Evolutionary conservation across 202 grass and related monocot species (phyloP).

Genomic region (Panicum hallii): DNA sequence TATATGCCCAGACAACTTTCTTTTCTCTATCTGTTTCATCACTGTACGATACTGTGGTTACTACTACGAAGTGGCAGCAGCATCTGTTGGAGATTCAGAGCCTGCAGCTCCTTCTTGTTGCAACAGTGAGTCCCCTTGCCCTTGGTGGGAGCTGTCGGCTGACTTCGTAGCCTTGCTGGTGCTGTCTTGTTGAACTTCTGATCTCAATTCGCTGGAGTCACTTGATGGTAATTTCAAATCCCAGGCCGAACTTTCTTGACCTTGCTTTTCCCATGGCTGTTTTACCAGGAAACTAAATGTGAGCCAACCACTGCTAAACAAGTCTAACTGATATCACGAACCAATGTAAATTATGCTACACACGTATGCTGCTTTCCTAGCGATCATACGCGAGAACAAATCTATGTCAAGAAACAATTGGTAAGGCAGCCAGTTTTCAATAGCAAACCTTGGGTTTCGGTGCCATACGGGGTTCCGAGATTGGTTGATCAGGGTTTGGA

Average conservation of each 20-base stretch:
- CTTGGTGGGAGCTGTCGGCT: neutral
- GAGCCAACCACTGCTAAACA: slow-evolving; percentile 3
- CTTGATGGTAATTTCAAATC: slow-evolving; percentile 40
- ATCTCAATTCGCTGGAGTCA: neutral
- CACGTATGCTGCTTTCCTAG: no score
- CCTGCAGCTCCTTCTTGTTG: neutral
- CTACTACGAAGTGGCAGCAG: neutral
- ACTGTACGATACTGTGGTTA: neutral
- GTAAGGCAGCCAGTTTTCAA: slow-evolving; percentile 13
- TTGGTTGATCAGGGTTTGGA: slow-evolving; percentile 82
- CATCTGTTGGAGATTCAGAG: slow-evolving; percentile 30
- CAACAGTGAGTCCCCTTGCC: neutral
- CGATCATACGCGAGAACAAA: neutral
- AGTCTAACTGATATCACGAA: neutral
- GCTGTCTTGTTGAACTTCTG: slow-evolving; percentile 7
- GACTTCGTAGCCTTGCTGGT: neutral
- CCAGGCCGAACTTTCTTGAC: slow-evolving; percentile 26
- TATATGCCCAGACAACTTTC: neutral
- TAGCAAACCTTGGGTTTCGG: slow-evolving; percentile 82
- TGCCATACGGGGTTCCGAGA: slow-evolving; percentile 69
- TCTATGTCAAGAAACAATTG: slow-evolving; percentile 10
- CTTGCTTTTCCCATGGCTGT: slow-evolving; percentile 64
- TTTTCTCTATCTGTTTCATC: neutral
- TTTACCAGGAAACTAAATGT: slow-evolving; percentile 39
- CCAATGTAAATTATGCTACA: neutral